Conservation (phyloP, 192 early-diverging fungal species). For the Linnemannia exigua region DNA sequence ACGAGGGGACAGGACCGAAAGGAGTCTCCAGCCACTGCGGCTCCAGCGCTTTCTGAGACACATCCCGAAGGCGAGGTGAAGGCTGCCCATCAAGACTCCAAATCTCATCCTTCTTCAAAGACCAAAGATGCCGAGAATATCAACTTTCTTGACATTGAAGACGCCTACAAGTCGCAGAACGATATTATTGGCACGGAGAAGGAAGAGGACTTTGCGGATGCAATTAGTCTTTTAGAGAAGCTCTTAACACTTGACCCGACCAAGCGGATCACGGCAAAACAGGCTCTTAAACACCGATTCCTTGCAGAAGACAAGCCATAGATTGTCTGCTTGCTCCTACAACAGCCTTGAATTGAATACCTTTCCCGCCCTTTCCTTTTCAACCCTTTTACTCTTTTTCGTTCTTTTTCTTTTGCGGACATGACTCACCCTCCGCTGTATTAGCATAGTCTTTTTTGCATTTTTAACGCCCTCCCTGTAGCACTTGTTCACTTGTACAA, state of each 20-base stretch:
- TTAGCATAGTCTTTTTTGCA: not conserved
- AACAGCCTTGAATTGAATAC: too few relatives aligned
- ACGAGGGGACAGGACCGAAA: not conserved
- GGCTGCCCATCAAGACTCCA: not conserved
- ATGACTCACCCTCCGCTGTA: not conserved
- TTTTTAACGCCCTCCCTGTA: not conserved
- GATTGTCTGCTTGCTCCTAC: not conserved
- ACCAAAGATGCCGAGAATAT: not conserved
- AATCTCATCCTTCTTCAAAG: not conserved
- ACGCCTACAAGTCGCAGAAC: not conserved
- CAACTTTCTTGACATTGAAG: not conserved
- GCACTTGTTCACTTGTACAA: not conserved
- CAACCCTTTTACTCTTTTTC: not conserved
- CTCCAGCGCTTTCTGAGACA: not conserved
- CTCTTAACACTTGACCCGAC: constrained; percentile 71
- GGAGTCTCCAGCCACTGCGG: not conserved
- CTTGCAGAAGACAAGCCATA: constrained; percentile 37
- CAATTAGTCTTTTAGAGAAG: constrained; percentile 72
- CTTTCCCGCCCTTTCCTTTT: not conserved
- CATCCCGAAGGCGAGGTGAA: not conserved
- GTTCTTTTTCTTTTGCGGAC: not conserved
- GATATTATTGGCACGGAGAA: constrained; percentile 31
- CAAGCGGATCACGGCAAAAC: constrained; percentile 78
- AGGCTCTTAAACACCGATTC: constrained; percentile 87
- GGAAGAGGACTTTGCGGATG: constrained; percentile 60